Percentiles rank a stretch among this genome's conserved stretches.
Evolutionary conservation across 306 rosid genomes (phyloP).

Genomic region (Castanea mollissima): DNA sequence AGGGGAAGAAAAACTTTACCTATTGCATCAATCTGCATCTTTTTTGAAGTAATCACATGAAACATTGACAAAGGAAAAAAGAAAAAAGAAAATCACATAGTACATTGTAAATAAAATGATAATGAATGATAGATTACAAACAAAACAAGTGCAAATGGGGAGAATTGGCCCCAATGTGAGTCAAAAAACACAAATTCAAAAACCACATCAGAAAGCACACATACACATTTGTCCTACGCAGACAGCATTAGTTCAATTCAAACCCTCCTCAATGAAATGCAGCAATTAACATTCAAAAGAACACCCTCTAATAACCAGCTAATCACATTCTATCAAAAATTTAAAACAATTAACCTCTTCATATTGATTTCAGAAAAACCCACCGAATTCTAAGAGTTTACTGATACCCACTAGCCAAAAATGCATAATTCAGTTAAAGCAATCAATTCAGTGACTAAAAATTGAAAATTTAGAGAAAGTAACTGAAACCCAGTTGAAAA

Average conservation of each 20-base stretch:
- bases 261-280: constrained; percentile 10
- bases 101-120: constrained; percentile 4
- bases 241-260: constrained; percentile 5
- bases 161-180: not conserved
- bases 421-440: constrained; percentile 14
- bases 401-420: constrained; percentile 1
- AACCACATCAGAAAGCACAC: constrained; percentile 7
- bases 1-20: not conserved
- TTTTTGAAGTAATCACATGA: not conserved
- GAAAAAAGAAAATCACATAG: not conserved
- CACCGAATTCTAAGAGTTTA: not conserved
- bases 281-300: constrained; percentile 4
- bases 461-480: constrained; percentile 19
- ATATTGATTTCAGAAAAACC: constrained; percentile 16
- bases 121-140: not conserved
- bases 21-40: not conserved
- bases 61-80: not conserved
- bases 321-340: not conserved
- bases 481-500: constrained; percentile 28
- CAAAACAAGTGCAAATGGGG: not conserved
- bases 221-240: not conserved
- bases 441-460: constrained; percentile 10
- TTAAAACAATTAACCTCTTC: not conserved
- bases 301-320: not conserved
- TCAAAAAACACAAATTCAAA: not conserved